Percentiles rank a stretch among this genome's conserved stretches.
phyloP scores from a whole-genome alignment of 2,329 filamentous ascomycete genomes.

The Chalaropsis thielavioides region DNA sequence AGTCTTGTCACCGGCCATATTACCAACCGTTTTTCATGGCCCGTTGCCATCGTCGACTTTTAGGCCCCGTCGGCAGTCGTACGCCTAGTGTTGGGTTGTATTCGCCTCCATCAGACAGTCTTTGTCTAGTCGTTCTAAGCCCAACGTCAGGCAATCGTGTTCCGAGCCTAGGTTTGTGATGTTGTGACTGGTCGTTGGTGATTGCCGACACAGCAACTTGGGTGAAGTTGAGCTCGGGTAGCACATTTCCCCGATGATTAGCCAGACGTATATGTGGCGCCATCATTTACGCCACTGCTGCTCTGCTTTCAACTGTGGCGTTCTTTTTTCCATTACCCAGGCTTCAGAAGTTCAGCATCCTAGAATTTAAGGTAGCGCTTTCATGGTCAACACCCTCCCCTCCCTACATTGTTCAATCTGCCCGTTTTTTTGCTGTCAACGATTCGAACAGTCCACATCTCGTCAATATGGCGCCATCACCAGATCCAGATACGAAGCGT shows the following conservation, averaged over 20 bases:
- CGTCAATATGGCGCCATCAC: conserved; percentile 1
- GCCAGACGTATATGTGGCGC: background rate
- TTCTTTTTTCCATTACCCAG: background rate
- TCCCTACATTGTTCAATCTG: background rate
- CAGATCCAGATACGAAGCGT: conserved; percentile 3
- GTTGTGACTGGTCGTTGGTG: background rate
- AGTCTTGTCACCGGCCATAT: background rate
- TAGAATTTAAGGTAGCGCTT: background rate
- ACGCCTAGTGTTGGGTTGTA: background rate
- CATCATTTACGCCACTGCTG: background rate
- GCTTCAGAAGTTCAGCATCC: background rate
- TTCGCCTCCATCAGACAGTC: background rate
- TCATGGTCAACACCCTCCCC: background rate
- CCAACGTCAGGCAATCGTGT: background rate
- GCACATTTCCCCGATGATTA: background rate
- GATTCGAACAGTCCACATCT: background rate
- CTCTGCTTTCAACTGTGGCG: background rate
- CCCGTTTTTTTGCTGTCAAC: background rate
- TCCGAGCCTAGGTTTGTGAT: background rate
- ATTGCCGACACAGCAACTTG: background rate
- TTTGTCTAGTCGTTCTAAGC: background rate
- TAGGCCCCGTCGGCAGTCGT: background rate
- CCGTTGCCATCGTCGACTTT: background rate
- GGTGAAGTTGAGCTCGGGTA: background rate
- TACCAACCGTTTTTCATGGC: background rate